phyloP scores from a whole-genome alignment of 2,329 filamentous ascomycete species.

The Juglanconis sp. region DNA sequence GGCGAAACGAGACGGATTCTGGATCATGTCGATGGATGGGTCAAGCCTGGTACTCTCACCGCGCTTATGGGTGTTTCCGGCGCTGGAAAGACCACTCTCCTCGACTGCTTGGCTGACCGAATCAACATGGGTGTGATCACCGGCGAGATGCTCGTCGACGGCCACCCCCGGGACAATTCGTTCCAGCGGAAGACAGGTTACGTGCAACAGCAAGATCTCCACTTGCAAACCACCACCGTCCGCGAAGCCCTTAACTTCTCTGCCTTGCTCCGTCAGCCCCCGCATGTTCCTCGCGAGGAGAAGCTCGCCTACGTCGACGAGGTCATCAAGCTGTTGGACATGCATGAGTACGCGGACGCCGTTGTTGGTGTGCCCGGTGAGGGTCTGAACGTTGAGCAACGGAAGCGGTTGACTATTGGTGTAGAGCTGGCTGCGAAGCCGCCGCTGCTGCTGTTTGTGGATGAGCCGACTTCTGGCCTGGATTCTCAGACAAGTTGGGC shows the following conservation, averaged over 20 bases:
- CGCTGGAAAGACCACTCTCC: conserved; percentile 69
- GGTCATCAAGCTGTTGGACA: conserved; percentile 65
- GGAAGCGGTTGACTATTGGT: conserved; percentile 50
- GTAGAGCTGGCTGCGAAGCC: conserved; percentile 96
- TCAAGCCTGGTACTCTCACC: conserved; percentile 19
- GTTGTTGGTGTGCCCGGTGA: conserved; percentile 66
- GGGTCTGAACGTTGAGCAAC: conserved; percentile 42
- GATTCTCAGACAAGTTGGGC: conserved; percentile 90
- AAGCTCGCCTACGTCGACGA: conserved; percentile 66
- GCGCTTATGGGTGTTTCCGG: conserved; percentile 54
- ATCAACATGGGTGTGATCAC: conserved; percentile 68
- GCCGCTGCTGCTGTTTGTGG: conserved; percentile 79
- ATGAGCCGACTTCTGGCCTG: conserved; percentile 87
- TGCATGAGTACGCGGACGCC: conserved; percentile 65
- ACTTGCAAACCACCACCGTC: conserved; percentile 62
- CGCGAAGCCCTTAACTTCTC: conserved; percentile 64
- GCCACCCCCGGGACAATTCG: conserved; percentile 56
- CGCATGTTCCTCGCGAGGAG: conserved; percentile 53
- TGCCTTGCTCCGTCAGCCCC: conserved; percentile 61
- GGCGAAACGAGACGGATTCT: conserved; percentile 16
- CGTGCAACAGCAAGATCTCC: conserved; percentile 67
- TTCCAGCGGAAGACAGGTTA: conserved; percentile 69
- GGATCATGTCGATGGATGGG: conserved; percentile 19
- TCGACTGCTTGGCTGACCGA: conserved; percentile 67
- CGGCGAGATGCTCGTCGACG: conserved; percentile 68